Base-by-base conservation (phyloP, 2,329 filamentous ascomycete species). In the Calonectria montana region DNA sequence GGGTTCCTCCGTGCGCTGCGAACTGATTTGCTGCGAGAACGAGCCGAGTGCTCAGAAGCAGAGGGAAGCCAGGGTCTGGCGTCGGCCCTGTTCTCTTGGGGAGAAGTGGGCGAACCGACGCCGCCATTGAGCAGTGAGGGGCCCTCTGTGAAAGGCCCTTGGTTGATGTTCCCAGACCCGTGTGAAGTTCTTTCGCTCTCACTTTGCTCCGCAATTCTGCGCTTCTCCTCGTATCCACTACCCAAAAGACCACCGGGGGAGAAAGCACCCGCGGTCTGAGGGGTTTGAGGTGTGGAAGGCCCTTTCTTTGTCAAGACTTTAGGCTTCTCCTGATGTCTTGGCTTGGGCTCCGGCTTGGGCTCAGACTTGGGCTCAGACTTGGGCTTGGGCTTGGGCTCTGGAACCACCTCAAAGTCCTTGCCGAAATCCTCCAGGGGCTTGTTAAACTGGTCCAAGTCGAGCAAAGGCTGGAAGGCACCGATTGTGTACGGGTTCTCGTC, bases 381-480 rank as follows among this genome's bases (percentile, higher is more conserved):
- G 3, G 67, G 18, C 47, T 75, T 65, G 1, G 71, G 45, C 39
- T 76, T 71, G 8, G 70, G 48, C 10, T 73, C 57, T 35, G 68
- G 25, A 8, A 81, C 71, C 1, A 81, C 78, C 18, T 82, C 77
- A 68, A 85, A 82, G 69, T 87, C 83, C 63, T 87, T 88, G 18
- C 86, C 86, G 65, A 87, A 87, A 16, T 88, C 85, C 15, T 88
- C 87, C 1, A 88, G 72, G 10, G 86, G 85, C 77, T 88, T 87
- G 70, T 90, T 87, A 76, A 92, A 91, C 9, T 88, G 86, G 45
- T 88, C 85, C 78, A 91, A 83, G 71, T 94, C 91, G 10, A 95
- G 82, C 4, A 95, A 83, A 1, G 94, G 93, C 75, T 91, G 87
- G 81, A 94, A 94, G 1, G 90, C 88, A 6, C 92, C 93, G 64